These are phyloP conservation scores for Penicillium hesseltinei DNA, from an alignment of 2,329 filamentous ascomycete genomes.

Conservation along the genomic window DNA sequence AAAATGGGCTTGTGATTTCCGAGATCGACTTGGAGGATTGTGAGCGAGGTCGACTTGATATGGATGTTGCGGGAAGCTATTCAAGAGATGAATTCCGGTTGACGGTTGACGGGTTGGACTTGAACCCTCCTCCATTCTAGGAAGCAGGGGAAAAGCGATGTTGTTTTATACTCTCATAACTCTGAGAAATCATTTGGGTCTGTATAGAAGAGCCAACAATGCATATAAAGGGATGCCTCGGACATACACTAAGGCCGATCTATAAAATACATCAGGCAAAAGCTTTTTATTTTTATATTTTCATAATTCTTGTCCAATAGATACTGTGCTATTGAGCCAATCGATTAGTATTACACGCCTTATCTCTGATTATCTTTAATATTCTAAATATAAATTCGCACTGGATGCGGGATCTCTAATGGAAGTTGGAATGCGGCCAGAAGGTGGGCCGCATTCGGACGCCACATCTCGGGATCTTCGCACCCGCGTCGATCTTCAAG, in stretches of 20 bases:
- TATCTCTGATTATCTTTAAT: background rate
- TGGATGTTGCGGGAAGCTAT: conserved; percentile 84
- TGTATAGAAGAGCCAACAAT: too few species aligned
- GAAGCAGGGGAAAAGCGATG: too few species aligned
- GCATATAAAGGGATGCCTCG: too few species aligned
- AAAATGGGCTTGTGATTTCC: conserved; percentile 58
- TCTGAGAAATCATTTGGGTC: too few species aligned
- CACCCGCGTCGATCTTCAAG: conserved; percentile 8
- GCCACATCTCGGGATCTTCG: conserved; percentile 7
- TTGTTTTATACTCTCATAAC: too few species aligned
- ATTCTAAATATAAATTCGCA: background rate
- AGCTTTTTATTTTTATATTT: too few species aligned
- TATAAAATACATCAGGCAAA: background rate
- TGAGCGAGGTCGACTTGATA: conserved; percentile 72
- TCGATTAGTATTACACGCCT: background rate
- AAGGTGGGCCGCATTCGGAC: conserved; percentile 8
- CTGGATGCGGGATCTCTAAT: background rate
- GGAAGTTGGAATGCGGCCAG: conserved; percentile 17
- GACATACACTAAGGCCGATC: background rate
- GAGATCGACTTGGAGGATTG: conserved; percentile 90
- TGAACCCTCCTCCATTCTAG: conserved; percentile 56
- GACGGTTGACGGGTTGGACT: conserved; percentile 58
- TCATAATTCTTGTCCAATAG: background rate
- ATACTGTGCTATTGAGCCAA: background rate
- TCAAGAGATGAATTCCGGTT: conserved; percentile 67